Percentiles rank a stretch among this genome's conserved stretches.
Conservation (phyloP, 2,329 filamentous ascomycete species). For the Fulvia fulva region DNA sequence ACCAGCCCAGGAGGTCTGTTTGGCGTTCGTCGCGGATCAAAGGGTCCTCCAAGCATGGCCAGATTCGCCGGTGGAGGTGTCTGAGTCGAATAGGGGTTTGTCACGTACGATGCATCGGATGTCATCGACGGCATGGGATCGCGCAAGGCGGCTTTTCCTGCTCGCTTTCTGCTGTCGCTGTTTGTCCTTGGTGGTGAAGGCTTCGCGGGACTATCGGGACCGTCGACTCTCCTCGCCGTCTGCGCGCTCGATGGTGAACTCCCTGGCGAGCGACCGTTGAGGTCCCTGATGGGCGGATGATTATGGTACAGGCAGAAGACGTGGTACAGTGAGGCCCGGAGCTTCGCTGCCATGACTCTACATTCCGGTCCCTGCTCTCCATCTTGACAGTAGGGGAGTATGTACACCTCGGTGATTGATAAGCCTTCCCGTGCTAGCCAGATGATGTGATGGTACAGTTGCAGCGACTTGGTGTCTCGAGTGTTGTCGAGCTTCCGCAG, state of each 20-base stretch:
- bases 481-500: conserved; percentile 75
- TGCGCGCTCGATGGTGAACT: conserved; percentile 25
- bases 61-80: conserved; percentile 37
- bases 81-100: conserved; percentile 46
- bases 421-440: conserved; percentile 93
- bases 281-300: conserved; percentile 67
- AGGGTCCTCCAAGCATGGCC: conserved; percentile 21
- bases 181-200: conserved; percentile 24
- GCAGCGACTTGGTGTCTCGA: conserved; percentile 72
- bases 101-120: conserved; percentile 49
- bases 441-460: conserved; percentile 85
- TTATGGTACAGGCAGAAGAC: conserved; percentile 97
- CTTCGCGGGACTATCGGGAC: conserved; percentile 15
- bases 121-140: conserved; percentile 47
- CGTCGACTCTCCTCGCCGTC: conserved; percentile 17
- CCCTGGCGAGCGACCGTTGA: conserved; percentile 35
- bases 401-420: conserved; percentile 77
- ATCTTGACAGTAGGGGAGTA: conserved; percentile 71
- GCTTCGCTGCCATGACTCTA: conserved; percentile 84
- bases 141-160: conserved; percentile 38
- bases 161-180: conserved; percentile 17
- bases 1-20: conserved; percentile 41
- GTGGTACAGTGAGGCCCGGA: conserved; percentile 92
- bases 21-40: conserved; percentile 30
- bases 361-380: conserved; percentile 69